Evolutionary conservation across 345 rosid species (phyloP).

Genomic region (Brassica carinata): DNA sequence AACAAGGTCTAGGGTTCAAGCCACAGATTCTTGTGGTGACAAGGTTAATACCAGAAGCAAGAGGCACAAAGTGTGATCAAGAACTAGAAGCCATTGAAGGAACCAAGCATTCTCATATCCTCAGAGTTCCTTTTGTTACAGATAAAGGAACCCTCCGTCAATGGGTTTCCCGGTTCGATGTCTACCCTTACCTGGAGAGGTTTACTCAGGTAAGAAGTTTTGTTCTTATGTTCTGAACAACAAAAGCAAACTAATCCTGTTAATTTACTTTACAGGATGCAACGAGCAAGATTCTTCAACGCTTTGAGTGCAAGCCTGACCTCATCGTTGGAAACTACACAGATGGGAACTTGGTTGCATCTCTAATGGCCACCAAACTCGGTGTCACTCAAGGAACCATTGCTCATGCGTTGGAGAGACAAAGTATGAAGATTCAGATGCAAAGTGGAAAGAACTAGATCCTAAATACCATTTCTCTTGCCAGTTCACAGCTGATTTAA

Average conservation of each 20-base stretch:
- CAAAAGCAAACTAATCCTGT: neutral
- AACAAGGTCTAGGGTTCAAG: conserved; percentile 72
- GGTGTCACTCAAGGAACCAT: conserved; percentile 87
- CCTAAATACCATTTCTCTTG: conserved; percentile 90
- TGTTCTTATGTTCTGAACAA: neutral
- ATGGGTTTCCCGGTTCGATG: conserved; percentile 92
- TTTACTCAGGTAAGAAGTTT: conserved; percentile 58
- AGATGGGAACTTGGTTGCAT: conserved; percentile 92
- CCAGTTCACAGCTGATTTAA: conserved; percentile 83
- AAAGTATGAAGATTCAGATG: conserved; percentile 91
- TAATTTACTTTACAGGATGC: conserved; percentile 53
- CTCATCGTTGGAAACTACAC: conserved; percentile 92
- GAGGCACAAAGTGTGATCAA: conserved; percentile 79
- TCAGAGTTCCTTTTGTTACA: conserved; percentile 81
- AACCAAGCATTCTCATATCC: conserved; percentile 74
- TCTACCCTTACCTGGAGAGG: conserved; percentile 84
- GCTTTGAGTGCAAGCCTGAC: conserved; percentile 73
- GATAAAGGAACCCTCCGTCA: conserved; percentile 67
- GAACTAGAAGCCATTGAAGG: conserved; percentile 72
- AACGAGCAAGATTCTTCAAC: conserved; percentile 59
- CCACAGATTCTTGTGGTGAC: conserved; percentile 94
- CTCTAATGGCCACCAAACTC: conserved; percentile 77
- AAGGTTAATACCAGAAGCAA: conserved; percentile 77
- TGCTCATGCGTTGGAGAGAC: conserved; percentile 95
- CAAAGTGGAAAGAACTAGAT: conserved; percentile 82